Conservation (phyloP, 108 stramenopile genomes). For the Discostella stelligeroides region DNA sequence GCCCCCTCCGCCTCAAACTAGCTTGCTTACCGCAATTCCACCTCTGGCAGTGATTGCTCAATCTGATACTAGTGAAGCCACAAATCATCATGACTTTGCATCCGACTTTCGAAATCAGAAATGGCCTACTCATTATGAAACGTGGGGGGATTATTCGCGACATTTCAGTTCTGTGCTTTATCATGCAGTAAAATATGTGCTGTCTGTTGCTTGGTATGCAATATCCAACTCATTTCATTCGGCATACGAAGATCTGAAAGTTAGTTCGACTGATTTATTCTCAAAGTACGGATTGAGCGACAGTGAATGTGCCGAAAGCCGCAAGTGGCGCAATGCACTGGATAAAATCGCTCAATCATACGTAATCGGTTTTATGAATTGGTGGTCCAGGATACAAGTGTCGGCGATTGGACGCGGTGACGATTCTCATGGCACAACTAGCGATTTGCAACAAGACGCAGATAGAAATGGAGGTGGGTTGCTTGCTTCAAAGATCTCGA, state of each 20-base stretch:
- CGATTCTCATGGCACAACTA: too few species aligned
- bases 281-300: background rate
- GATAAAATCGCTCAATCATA: too few species aligned
- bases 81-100: background rate
- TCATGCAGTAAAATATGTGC: constrained; percentile 10
- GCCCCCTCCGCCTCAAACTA: constrained; percentile 45
- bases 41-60: background rate
- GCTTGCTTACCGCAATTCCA: background rate
- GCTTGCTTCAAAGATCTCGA: too few species aligned
- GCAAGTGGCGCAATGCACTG: background rate
- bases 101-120: too few species aligned
- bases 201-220: constrained; percentile 42
- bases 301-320: background rate
- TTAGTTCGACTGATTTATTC: background rate
- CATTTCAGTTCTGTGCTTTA: constrained; percentile 13
- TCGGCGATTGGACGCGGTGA: too few species aligned
- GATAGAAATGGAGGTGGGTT: too few species aligned
- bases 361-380: too few species aligned
- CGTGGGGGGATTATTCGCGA: constrained; percentile 32
- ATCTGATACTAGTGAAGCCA: background rate
- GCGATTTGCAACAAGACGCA: too few species aligned
- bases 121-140: constrained; percentile 17
- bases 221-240: constrained; percentile 34
- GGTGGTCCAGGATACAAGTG: too few species aligned
- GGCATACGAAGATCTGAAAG: constrained; percentile 21